phyloP scores from a whole-genome alignment of 305 asterid species.

The Rubia peregrina region DNA sequence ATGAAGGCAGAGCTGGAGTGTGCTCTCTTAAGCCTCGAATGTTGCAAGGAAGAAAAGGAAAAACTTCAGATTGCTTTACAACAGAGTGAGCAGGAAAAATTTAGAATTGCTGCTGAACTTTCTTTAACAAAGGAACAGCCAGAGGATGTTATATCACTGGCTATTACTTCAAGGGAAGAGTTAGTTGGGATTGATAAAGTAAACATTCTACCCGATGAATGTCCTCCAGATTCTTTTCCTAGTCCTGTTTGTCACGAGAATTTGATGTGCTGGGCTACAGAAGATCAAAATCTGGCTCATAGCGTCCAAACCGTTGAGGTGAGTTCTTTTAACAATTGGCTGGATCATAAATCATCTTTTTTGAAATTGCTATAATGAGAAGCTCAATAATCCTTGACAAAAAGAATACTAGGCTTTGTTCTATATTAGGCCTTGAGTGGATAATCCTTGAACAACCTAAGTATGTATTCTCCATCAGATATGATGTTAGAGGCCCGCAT shows the following conservation, averaged over 20 bases:
- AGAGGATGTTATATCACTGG: slow-evolving; percentile 37
- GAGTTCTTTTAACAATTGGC: slow-evolving; percentile 11
- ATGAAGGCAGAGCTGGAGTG: slow-evolving; percentile 85
- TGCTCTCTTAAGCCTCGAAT: slow-evolving; percentile 81
- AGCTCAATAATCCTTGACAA: background rate
- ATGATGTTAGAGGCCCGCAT: background rate
- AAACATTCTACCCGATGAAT: slow-evolving; percentile 22
- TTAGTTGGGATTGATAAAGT: slow-evolving; percentile 22
- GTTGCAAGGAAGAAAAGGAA: slow-evolving; percentile 97
- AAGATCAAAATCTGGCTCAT: slow-evolving; percentile 22
- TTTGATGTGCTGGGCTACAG: slow-evolving; percentile 14
- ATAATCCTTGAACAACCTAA: background rate
- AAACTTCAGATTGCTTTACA: slow-evolving; percentile 50
- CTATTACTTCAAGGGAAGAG: slow-evolving; percentile 28
- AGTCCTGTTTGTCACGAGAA: slow-evolving; percentile 24
- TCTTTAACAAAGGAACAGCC: slow-evolving; percentile 38
- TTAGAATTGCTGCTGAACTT: slow-evolving; percentile 45
- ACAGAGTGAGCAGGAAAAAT: slow-evolving; percentile 53
- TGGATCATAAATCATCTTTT: background rate
- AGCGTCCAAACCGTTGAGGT: slow-evolving; percentile 36
- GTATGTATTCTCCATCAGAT: background rate
- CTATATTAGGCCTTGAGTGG: background rate
- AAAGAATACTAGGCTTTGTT: background rate
- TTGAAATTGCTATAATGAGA: background rate
- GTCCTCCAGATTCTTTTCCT: slow-evolving; percentile 26